Conservation (phyloP, 129 eudicot species). For the Pittosporum tobira region DNA sequence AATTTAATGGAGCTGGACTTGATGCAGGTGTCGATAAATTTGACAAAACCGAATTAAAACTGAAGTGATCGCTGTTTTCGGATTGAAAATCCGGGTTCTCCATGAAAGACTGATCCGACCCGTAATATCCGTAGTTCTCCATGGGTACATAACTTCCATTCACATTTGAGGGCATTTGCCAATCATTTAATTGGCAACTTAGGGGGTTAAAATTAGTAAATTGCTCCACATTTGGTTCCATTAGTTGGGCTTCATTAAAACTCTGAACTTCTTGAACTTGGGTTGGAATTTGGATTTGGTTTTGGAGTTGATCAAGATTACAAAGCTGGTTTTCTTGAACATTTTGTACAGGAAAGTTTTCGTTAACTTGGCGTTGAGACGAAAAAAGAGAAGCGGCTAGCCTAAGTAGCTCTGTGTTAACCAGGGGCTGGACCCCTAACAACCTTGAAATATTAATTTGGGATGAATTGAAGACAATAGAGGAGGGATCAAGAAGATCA, state of each 20-base stretch:
- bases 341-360: constrained; percentile 24
- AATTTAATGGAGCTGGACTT: constrained; percentile 40
- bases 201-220: constrained; percentile 26
- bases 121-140: constrained; percentile 15
- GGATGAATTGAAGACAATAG: constrained; percentile 39
- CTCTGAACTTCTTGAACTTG: constrained; percentile 34
- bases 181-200: constrained; percentile 31
- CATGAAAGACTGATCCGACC: constrained; percentile 15
- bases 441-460: constrained; percentile 32
- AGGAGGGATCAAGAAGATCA: constrained; percentile 63
- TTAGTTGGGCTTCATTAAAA: constrained; percentile 33
- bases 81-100: constrained; percentile 42
- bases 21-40: constrained; percentile 43
- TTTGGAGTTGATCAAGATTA: constrained; percentile 19
- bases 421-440: constrained; percentile 42
- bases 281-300: no score
- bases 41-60: constrained; percentile 32
- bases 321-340: constrained; percentile 21
- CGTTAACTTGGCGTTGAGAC: constrained; percentile 35
- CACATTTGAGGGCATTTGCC: constrained; percentile 24
- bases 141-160: constrained; percentile 6
- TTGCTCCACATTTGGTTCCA: constrained; percentile 38
- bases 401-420: constrained; percentile 49
- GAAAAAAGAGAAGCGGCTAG: constrained; percentile 65
- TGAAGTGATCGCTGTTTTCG: constrained; percentile 28